Conservation (phyloP, 148 eudicot genomes). For the Cornus kousa region DNA sequence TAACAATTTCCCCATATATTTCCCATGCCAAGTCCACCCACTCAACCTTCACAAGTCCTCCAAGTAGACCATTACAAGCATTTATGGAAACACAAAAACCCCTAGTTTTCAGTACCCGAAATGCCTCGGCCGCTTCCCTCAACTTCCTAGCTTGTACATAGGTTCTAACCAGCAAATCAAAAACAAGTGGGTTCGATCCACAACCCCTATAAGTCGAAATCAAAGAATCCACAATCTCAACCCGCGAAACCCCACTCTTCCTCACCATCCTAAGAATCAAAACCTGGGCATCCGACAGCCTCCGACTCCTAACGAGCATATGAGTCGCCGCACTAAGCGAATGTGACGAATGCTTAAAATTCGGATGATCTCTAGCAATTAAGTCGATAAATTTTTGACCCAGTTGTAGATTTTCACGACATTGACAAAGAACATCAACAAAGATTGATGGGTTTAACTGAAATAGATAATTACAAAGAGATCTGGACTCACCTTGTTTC, state of each 20-base stretch:
- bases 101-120: constrained; percentile 34
- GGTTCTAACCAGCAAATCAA: constrained; percentile 79
- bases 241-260: constrained; percentile 60
- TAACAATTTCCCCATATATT: constrained; percentile 42
- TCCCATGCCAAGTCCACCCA: constrained; percentile 82
- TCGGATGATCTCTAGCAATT: constrained; percentile 38
- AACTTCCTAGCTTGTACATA: constrained; percentile 86
- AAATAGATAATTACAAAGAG: constrained; percentile 15
- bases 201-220: constrained; percentile 34
- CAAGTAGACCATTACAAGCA: constrained; percentile 80
- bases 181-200: constrained; percentile 48
- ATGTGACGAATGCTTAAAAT: constrained; percentile 52
- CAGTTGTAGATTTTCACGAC: constrained; percentile 42
- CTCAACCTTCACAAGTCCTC: constrained; percentile 78
- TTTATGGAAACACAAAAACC: constrained; percentile 63
- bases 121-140: constrained; percentile 71
- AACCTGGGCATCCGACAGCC: constrained; percentile 65
- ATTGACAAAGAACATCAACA: constrained; percentile 38
- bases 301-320: constrained; percentile 45
- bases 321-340: constrained; percentile 58
- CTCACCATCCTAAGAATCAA: constrained; percentile 69
- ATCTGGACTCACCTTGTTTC: constrained; percentile 44
- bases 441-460: constrained; percentile 46
- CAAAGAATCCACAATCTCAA: constrained; percentile 59
- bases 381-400: constrained; percentile 54